Conservation (phyloP, 306 rosid species). For the Medicago lupulina region DNA sequence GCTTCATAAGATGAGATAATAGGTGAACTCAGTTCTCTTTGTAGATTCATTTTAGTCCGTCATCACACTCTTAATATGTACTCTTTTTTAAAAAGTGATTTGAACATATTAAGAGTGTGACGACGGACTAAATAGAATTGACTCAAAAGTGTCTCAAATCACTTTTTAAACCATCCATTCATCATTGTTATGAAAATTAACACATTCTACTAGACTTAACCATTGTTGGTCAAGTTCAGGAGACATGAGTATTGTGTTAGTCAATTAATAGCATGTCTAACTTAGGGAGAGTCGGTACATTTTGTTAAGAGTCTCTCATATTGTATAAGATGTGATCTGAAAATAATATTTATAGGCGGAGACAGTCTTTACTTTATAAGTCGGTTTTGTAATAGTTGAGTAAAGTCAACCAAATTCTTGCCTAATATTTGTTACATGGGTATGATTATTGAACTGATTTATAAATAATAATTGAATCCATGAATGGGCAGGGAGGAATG, state of each 20-base stretch:
- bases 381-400: no score
- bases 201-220: background rate
- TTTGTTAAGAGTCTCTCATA: no score
- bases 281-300: background rate
- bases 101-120: no score
- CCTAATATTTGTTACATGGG: background rate
- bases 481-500: constrained; percentile 73
- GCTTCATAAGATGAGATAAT: no score
- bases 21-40: no score
- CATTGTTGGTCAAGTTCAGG: background rate
- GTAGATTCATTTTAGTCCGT: background rate
- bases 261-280: background rate
- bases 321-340: no score
- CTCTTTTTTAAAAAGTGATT: background rate
- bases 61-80: background rate
- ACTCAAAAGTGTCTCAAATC: no score
- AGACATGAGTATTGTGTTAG: background rate
- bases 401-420: no score
- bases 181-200: background rate
- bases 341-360: no score
- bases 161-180: no score
- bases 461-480: constrained; percentile 3
- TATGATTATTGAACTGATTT: background rate
- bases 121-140: no score
- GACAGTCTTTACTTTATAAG: no score